A percentile compares a stretch with the other conserved stretches of the same genome.
Conservation (phyloP, 306 rosid genomes). For the Dicorynia guianensis region DNA sequence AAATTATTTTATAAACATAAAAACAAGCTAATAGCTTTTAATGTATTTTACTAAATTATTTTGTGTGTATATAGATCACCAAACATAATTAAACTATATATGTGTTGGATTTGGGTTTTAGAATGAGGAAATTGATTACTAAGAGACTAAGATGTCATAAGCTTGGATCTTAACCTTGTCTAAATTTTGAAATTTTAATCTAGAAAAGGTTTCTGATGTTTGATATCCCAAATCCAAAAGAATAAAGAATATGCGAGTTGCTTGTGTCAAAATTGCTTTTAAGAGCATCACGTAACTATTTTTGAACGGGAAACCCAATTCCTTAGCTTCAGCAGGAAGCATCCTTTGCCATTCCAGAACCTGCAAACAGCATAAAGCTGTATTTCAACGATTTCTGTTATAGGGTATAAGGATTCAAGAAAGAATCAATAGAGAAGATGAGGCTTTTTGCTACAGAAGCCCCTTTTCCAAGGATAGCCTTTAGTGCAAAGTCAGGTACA, state of each 20-base stretch:
- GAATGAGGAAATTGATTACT: no score
- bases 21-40: no score
- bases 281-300: slow-evolving; percentile 75
- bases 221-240: slow-evolving; percentile 42
- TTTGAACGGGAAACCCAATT: slow-evolving; percentile 90
- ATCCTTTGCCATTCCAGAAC: slow-evolving; percentile 94
- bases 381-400: slow-evolving; percentile 14
- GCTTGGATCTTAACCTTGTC: no score
- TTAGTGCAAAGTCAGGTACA: slow-evolving; percentile 87
- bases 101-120: no score
- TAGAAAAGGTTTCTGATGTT: slow-evolving; percentile 19
- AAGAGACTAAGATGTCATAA: no score
- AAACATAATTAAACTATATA: no score
- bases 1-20: no score
- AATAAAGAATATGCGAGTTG: slow-evolving; percentile 52
- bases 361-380: slow-evolving; percentile 46
- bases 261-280: slow-evolving; percentile 36
- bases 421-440: neutral
- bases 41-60: no score
- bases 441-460: slow-evolving; percentile 77
- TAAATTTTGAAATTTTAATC: slow-evolving; percentile 26
- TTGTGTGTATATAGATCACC: no score
- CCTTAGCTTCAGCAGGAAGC: slow-evolving; percentile 80
- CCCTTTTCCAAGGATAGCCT: slow-evolving; percentile 97
- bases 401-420: neutral